Percentiles rank a stretch among this genome's conserved stretches.
Conservation (phyloP, 1,284 basidiomycete species). For the Phylloboletellus chloephorus region DNA sequence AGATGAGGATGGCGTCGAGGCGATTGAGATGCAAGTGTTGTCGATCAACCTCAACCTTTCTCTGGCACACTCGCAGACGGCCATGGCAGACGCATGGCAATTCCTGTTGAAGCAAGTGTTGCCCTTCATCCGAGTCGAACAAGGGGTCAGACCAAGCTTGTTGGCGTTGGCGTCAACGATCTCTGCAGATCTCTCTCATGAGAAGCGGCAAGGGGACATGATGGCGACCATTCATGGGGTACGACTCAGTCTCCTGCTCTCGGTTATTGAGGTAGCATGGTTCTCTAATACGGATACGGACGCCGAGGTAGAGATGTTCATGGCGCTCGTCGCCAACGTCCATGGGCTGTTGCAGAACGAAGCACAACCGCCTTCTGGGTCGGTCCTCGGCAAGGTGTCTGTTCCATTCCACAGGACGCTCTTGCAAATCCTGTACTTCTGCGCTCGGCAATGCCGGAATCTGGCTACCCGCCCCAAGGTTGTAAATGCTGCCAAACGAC, state of each 20-base stretch:
- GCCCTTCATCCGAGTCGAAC: conserved; percentile 60
- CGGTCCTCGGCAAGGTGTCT: conserved; percentile 62
- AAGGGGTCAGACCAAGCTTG: conserved; percentile 48
- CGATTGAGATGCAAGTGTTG: conserved; percentile 47
- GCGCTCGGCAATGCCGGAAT: conserved; percentile 56
- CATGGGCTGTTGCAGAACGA: conserved; percentile 68
- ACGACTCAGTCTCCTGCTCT: conserved; percentile 68
- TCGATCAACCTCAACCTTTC: conserved; percentile 84
- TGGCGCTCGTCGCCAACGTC: conserved; percentile 56
- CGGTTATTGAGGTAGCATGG: conserved; percentile 75
- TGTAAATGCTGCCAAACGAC: conserved; percentile 56
- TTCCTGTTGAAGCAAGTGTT: conserved; percentile 61
- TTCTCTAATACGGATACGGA: conserved; percentile 59
- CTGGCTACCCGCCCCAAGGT: conserved; percentile 45
- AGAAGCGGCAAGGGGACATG: conserved; percentile 75
- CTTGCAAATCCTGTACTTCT: conserved; percentile 77
- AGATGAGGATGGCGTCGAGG: conserved; percentile 39
- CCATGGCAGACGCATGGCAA: conserved; percentile 76
- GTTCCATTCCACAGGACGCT: conserved; percentile 77
- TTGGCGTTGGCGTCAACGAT: conserved; percentile 59
- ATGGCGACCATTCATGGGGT: conserved; percentile 79
- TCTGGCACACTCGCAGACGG: conserved; percentile 72
- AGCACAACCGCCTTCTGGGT: conserved; percentile 68
- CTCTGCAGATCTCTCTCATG: conserved; percentile 62
- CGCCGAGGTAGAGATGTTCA: conserved; percentile 54